Conservation (phyloP, 1,284 basidiomycete genomes). For the Puccinia coronata region DNA sequence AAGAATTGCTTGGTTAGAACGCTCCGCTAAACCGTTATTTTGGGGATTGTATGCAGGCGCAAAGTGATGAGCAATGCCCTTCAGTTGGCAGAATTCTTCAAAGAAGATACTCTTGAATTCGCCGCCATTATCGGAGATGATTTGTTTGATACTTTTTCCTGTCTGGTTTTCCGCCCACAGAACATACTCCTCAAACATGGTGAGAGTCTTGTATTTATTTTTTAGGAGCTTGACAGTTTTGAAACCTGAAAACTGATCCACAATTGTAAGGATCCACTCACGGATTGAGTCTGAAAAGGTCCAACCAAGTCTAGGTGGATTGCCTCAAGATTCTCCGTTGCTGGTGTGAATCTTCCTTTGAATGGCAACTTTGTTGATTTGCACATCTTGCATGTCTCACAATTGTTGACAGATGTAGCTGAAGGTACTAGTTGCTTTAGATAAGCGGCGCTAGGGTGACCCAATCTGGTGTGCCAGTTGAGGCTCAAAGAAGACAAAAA, state of each 20-base stretch:
- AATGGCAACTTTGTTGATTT: neutral
- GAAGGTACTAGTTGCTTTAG: neutral
- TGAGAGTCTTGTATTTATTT: neutral
- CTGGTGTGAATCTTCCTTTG: neutral
- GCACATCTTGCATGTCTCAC: conserved; percentile 7
- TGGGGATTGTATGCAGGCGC: neutral
- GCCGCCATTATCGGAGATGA: too few relatives aligned
- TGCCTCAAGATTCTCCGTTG: neutral
- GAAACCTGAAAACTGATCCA: too few relatives aligned
- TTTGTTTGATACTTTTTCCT: too few relatives aligned
- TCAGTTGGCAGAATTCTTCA: neutral
- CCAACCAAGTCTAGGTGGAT: conserved; percentile 17
- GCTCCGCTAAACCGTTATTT: too few relatives aligned
- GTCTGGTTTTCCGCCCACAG: too few relatives aligned
- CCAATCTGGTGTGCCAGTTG: neutral
- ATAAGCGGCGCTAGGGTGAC: neutral
- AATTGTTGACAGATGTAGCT: neutral
- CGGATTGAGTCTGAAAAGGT: too few relatives aligned
- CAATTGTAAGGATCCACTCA: conserved; percentile 2
- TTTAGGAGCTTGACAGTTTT: too few relatives aligned
- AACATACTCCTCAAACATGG: neutral
- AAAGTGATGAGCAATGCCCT: neutral
- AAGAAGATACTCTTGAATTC: too few relatives aligned
- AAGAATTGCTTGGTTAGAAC: neutral
- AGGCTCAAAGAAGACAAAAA: too few relatives aligned